Conservation (phyloP, 2,329 filamentous ascomycete species). For the Pseudogymnoascus sp. region DNA sequence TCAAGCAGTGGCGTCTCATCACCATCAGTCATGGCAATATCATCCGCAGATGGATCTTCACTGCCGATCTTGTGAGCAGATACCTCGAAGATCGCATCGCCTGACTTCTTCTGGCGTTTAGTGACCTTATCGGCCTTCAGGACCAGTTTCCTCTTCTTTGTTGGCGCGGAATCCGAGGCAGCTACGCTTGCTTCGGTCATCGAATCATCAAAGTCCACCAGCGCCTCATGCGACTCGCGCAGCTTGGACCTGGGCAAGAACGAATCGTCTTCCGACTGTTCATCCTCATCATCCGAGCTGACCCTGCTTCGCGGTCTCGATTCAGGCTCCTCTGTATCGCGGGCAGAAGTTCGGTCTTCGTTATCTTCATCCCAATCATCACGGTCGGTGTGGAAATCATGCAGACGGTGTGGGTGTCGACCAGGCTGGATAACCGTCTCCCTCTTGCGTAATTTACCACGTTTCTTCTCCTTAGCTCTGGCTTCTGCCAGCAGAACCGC, state of each 20-base stretch:
- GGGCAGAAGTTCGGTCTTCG: constrained; percentile 55
- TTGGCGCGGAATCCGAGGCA: constrained; percentile 47
- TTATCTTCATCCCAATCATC: constrained; percentile 82
- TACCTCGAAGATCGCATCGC: constrained; percentile 70
- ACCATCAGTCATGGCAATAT: constrained; percentile 42
- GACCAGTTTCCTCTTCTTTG: constrained; percentile 69
- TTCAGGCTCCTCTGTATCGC: constrained; percentile 80
- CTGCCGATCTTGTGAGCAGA: constrained; percentile 47
- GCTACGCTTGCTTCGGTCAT: constrained; percentile 68
- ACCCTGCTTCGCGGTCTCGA: constrained; percentile 73
- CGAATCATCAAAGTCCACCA: constrained; percentile 43
- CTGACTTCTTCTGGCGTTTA: constrained; percentile 73
- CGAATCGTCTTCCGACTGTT: constrained; percentile 27
- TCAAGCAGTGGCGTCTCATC: constrained; percentile 39
- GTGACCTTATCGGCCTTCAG: constrained; percentile 61
- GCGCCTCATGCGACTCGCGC: background rate
- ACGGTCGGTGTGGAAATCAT: constrained; percentile 66
- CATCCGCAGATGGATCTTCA: constrained; percentile 38
- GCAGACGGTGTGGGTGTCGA: constrained; percentile 53
- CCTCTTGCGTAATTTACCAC: background rate
- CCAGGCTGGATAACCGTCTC: constrained; percentile 36
- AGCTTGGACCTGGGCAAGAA: constrained; percentile 17
- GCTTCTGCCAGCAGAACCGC: constrained; percentile 62
- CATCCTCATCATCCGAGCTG: constrained; percentile 49
- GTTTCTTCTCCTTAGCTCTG: constrained; percentile 50